These are phyloP conservation scores for Phlegmacium glaucopus DNA, from an alignment of 768 basidiomycete species.

Conservation along the genomic window DNA sequence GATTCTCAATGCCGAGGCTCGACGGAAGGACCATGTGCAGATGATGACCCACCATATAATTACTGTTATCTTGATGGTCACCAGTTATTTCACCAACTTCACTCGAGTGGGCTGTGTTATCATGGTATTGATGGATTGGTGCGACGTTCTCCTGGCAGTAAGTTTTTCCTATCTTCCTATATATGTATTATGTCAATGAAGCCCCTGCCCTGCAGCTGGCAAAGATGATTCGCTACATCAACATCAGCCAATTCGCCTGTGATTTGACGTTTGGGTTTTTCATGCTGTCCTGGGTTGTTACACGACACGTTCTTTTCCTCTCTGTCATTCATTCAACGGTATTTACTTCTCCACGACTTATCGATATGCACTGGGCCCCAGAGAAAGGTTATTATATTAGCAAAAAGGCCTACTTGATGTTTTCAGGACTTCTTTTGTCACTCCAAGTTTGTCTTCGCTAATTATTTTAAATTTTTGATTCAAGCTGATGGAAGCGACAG, in stretches of 20 bases:
- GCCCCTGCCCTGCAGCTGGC: conserved; percentile 54
- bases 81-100: conserved; percentile 79
- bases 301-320: conserved; percentile 81
- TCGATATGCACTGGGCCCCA: conserved; percentile 59
- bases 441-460: conserved; percentile 58
- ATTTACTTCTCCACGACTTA: conserved; percentile 43
- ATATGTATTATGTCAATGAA: background rate
- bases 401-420: conserved; percentile 38
- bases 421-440: conserved; percentile 50
- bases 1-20: conserved; percentile 89
- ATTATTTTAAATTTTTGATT: background rate
- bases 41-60: conserved; percentile 97
- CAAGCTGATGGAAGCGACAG: conserved; percentile 30
- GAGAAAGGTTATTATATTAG: conserved; percentile 55
- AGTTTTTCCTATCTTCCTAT: conserved; percentile 27
- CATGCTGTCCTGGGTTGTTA: conserved; percentile 87
- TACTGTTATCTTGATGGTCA: conserved; percentile 71
- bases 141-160: conserved; percentile 90
- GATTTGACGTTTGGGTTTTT: conserved; percentile 80
- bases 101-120: conserved; percentile 89
- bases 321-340: conserved; percentile 63
- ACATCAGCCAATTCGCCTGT: conserved; percentile 53
- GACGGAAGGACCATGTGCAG: conserved; percentile 89
- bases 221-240: conserved; percentile 92
- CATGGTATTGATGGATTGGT: conserved; percentile 91